Evolutionary conservation across 345 rosid species (phyloP), one percentile per base, ranked within the genome.

Genomic region (Balakata baccata): DNA sequence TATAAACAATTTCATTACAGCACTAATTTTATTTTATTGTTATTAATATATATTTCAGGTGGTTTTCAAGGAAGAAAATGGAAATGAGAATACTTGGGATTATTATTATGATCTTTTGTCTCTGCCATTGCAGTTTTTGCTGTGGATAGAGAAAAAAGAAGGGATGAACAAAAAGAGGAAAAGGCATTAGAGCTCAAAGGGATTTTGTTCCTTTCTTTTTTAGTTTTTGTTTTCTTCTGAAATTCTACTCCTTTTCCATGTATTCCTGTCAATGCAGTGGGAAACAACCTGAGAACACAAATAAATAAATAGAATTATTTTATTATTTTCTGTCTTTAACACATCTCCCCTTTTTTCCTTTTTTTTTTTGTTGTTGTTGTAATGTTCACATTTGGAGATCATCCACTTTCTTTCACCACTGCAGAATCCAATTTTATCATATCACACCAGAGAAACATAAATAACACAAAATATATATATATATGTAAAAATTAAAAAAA

Each of bases 191-290:
- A 86, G 78, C 85, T 80, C 78, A 68, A 70, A 72, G 63, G 75
- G 79, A 71, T 77, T 81, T 54, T 74, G 78, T 77, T 74, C 71
- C 70, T 64, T 74, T 68, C 52, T 67, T 72, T 75, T 81, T 45
- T 16, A 13, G 52, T 62, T 75, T 72, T 70, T 60, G 76, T 53
- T 73, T 63, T 34, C 46, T 66, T 54, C 47, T 75, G 62, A 38
- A 39, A 22, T 73, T 79, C 81, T 51, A 50, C 79, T 80, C 57
- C 72, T 62, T 57, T 75, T 81, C 54, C 63, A 66, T 82, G 58
- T 73, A 54, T 75, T 84, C 82, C 75, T 84, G 87, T 83, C 87
- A 83, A 64, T 74, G 79, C 79, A 71, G 82, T 68, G 83, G 89
- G 85, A 82, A 86, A 86, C 86, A 81, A 75, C 78, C 68, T 69